phyloP scores from a whole-genome alignment of 75 land plant species.

The Chamaecyparis obtusa region DNA sequence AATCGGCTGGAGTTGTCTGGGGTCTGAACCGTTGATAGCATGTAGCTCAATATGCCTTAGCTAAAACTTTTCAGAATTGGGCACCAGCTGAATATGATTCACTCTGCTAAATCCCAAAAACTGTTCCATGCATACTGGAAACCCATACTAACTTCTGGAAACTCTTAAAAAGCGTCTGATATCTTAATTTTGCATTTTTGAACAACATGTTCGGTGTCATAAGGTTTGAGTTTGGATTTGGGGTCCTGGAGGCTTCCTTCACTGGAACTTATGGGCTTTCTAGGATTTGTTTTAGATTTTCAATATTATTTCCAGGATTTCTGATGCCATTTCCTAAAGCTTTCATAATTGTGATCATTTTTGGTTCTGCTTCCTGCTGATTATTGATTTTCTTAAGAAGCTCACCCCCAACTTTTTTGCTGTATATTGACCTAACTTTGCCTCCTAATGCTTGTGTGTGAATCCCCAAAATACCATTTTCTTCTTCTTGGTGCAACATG shows the following conservation, averaged over 20 bases:
- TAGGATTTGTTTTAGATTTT: background rate
- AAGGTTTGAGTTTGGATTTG: background rate
- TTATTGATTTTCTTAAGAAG: background rate
- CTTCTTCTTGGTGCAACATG: background rate
- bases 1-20: background rate
- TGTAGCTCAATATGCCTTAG: background rate
- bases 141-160: no score
- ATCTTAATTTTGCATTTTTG: background rate
- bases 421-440: background rate
- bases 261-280: background rate
- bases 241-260: background rate
- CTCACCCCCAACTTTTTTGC: background rate
- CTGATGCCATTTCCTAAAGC: background rate
- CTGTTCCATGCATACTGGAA: background rate
- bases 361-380: background rate
- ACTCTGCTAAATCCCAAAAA: background rate
- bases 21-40: background rate
- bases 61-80: background rate
- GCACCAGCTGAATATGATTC: background rate
- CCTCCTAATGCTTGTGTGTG: background rate
- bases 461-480: background rate
- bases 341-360: background rate
- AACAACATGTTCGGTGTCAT: background rate
- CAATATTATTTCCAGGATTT: background rate
- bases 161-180: background rate